Conservation (phyloP, 148 eudicot species). For the Linanthus parryae region DNA sequence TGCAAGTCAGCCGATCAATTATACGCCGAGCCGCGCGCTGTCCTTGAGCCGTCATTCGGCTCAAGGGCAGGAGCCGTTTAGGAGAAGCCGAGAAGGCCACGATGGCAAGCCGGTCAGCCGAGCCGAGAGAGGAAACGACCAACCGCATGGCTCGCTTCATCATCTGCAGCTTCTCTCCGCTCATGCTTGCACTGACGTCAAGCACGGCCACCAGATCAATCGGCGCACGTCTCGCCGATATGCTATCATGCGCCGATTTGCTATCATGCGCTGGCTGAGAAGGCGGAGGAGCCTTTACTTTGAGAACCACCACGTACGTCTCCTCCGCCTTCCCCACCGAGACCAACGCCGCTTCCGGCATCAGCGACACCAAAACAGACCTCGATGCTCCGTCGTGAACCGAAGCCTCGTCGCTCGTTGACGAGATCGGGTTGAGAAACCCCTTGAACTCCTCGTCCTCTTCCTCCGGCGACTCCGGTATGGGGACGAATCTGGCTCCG, state of each 20-base stretch:
- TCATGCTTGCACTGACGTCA: conserved; percentile 72
- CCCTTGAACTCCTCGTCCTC: conserved; percentile 66
- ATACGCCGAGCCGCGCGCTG: conserved; percentile 68
- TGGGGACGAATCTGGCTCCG: conserved; percentile 29
- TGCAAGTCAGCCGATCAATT: conserved; percentile 45
- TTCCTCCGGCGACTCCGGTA: conserved; percentile 47
- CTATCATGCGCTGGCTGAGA: conserved; percentile 8
- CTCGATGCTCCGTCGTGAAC: conserved; percentile 9
- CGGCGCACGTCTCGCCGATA: conserved; percentile 56
- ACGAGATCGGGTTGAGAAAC: conserved; percentile 41
- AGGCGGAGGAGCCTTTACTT: conserved; percentile 68
- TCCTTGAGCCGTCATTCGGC: conserved; percentile 62
- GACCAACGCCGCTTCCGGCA: conserved; percentile 68
- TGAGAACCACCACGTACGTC: conserved; percentile 57
- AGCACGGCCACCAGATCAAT: conserved; percentile 76
- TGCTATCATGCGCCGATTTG: conserved; percentile 12
- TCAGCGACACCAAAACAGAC: conserved; percentile 43
- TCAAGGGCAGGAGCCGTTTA: conserved; percentile 52
- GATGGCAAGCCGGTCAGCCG: conserved; percentile 71
- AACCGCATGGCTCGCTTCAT: conserved; percentile 78
- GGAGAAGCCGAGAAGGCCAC: conserved; percentile 57
- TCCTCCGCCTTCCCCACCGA: conserved; percentile 42
- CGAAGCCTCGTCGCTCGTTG: conserved; percentile 6
- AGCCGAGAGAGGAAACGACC: conserved; percentile 65
- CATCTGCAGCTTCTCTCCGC: conserved; percentile 62